Evolutionary conservation across 2,329 filamentous ascomycete species (phyloP), one percentile per base, ranked within the genome.

Genomic region (Dothistroma septosporum): DNA sequence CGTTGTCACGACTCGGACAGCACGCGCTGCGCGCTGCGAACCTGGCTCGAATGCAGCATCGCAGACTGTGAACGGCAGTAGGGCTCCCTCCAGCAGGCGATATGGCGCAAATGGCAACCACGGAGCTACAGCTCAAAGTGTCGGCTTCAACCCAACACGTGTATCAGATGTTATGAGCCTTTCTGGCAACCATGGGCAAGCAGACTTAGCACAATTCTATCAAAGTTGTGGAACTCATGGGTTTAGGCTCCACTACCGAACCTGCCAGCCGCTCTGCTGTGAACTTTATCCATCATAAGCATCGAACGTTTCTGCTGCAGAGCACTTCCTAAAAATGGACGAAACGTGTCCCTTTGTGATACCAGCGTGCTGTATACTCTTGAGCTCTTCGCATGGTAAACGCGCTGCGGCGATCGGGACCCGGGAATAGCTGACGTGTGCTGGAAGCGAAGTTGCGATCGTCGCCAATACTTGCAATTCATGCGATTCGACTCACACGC

Each of bases 361-460:
- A 8, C 9, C 41, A 44, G 14, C 9, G 4, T 44, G 41, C 14
- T 44, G 4, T 37, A 37, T 9, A 37, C 35, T 37, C 11, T 11
- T 12, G 35, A 37, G 35, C 35, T 10, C 14, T 37, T 16, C 14
- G 35, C 35, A 37, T 4, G 5, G 9, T 16, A 11, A 16, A 37
- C 6, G 35, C 35, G 35, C 28, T 28, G 47, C 21, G 16, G 52
- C 57, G 16, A 47, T 50, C 32, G 41, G 35, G 53, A 37, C 52
- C 28, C 12, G 2, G 32, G 35, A 16, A 57, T 49, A 61, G 57
- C 59, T 64, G 62, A 64, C 57, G 59, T 64, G 49, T 53, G 48
- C 44, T 31, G 33, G 52, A 56, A 47, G 52, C 57, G 59, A 61
- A 49, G 56, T 54, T 52, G 53, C 49, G 62, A 59, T 64, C 53